These are phyloP conservation scores for Boletus bicolor DNA, from an alignment of 768 basidiomycete genomes.

Conservation along the genomic window DNA sequence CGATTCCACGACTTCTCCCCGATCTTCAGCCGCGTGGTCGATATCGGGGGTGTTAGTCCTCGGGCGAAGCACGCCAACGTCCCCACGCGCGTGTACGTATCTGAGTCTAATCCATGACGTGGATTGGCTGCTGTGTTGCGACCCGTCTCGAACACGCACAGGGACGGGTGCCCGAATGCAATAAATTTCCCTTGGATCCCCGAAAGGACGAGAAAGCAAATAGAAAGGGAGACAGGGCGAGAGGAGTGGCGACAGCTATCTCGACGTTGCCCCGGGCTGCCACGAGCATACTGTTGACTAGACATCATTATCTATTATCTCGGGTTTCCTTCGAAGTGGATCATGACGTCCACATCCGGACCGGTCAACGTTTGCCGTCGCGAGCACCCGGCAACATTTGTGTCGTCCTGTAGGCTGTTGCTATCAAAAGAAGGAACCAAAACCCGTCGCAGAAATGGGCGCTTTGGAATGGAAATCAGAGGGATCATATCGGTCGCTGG, in stretches of 20 bases:
- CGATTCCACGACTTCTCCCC: neutral
- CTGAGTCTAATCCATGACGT: constrained; percentile 5
- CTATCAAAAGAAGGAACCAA: neutral
- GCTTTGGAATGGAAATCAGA: neutral
- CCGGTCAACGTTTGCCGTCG: neutral
- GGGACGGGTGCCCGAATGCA: neutral
- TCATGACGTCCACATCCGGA: neutral
- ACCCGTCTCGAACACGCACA: constrained; percentile 3
- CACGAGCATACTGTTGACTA: neutral
- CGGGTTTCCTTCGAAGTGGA: neutral
- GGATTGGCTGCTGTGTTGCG: neutral
- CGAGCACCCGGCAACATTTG: neutral
- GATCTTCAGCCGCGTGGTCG: constrained; percentile 8
- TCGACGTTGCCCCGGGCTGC: neutral
- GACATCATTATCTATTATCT: neutral
- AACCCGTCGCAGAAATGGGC: neutral
- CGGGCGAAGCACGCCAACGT: neutral
- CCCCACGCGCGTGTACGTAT: neutral
- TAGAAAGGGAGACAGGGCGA: neutral
- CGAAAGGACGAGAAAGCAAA: neutral
- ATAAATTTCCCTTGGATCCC: neutral
- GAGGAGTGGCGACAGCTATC: neutral
- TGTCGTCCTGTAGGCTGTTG: neutral
- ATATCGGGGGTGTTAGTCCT: neutral
- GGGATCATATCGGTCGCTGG: neutral